phyloP scores from a whole-genome alignment of 2,329 filamentous ascomycete genomes.

The Cercospora berteroae region DNA sequence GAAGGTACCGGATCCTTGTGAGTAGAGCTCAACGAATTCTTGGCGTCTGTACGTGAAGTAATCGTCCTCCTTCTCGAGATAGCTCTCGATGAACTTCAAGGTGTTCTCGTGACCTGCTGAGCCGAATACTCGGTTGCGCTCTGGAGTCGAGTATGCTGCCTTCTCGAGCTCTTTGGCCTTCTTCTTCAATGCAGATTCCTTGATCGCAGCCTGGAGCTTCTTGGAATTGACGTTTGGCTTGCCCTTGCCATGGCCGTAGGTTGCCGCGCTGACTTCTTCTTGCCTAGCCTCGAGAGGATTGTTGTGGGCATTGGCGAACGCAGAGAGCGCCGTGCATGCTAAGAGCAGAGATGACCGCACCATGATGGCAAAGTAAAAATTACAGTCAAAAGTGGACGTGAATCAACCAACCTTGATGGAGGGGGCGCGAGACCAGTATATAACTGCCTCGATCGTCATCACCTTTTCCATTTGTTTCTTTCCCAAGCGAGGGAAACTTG shows the following conservation, averaged over 20 bases:
- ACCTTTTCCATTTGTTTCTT: background rate
- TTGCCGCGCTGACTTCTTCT: slow-evolving; percentile 8
- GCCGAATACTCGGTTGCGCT: slow-evolving; percentile 41
- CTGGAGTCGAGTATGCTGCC: slow-evolving; percentile 40
- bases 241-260: background rate
- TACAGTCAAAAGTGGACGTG: background rate
- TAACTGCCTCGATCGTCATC: slow-evolving; percentile 1
- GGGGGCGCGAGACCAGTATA: slow-evolving; percentile 6
- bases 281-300: slow-evolving; percentile 13
- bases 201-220: slow-evolving; percentile 22
- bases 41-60: slow-evolving; percentile 63
- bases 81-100: slow-evolving; percentile 39
- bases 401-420: slow-evolving; percentile 18
- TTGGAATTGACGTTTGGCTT: slow-evolving; percentile 21
- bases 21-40: slow-evolving; percentile 39
- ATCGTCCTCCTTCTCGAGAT: slow-evolving; percentile 46
- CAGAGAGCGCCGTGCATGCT: slow-evolving; percentile 8
- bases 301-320: slow-evolving; percentile 7
- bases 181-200: slow-evolving; percentile 22
- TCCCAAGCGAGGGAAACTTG: background rate
- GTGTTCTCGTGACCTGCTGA: slow-evolving; percentile 42
- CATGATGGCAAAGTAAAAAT: slow-evolving; percentile 8
- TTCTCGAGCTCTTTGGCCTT: slow-evolving; percentile 37
- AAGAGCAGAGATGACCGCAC: slow-evolving; percentile 12
- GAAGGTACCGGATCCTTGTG: slow-evolving; percentile 39